Evolutionary conservation across 345 rosid species (phyloP).

Genomic region (Pistacia integerrima): DNA sequence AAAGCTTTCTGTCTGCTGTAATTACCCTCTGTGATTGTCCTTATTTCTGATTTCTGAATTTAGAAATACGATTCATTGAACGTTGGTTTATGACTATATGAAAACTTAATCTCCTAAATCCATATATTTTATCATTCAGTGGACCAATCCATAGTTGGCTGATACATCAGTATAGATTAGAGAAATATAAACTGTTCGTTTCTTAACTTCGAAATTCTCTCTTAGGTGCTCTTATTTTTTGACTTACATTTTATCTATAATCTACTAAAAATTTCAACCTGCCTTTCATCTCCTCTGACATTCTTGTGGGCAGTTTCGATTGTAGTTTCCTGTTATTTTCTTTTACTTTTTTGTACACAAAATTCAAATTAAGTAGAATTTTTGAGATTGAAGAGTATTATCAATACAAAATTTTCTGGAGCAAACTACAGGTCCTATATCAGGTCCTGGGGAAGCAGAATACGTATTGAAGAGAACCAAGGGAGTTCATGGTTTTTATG

Average conservation of each 20-base stretch:
- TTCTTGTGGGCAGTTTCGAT: background rate
- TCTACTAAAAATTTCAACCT: background rate
- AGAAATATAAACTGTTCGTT: background rate
- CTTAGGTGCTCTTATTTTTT: background rate
- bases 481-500: constrained; percentile 92
- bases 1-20: background rate
- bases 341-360: background rate
- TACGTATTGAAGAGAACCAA: constrained; percentile 66
- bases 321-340: background rate
- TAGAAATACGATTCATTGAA: background rate
- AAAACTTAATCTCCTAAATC: background rate
- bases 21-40: background rate
- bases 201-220: background rate
- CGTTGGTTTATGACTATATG: too few species aligned
- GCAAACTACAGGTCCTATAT: constrained; percentile 71
- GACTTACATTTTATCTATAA: too few species aligned
- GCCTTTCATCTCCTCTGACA: background rate
- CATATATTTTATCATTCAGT: background rate
- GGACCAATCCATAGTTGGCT: background rate
- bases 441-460: constrained; percentile 78
- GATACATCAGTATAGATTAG: background rate
- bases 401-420: background rate
- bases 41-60: background rate
- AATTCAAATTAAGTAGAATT: background rate
- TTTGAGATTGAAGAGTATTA: background rate